Conservation (phyloP, 1,139 yeast species). For the Pichia sp. region DNA sequence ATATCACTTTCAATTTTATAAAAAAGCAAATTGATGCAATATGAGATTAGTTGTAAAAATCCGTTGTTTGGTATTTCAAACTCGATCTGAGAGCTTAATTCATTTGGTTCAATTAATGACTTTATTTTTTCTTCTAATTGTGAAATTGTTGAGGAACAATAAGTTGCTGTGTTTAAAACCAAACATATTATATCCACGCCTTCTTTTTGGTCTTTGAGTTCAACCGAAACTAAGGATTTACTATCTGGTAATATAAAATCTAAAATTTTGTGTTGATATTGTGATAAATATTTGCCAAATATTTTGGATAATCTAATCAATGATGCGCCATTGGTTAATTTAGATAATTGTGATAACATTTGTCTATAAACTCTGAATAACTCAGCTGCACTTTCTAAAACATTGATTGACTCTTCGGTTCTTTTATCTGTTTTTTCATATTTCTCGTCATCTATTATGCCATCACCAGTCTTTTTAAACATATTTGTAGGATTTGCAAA, state of each 20-base stretch:
- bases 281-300: slow-evolving; percentile 60
- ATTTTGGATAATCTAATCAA: slow-evolving; percentile 56
- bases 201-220: slow-evolving; percentile 35
- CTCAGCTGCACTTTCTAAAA: slow-evolving; percentile 66
- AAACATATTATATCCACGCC: slow-evolving; percentile 63
- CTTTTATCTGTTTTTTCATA: slow-evolving; percentile 16
- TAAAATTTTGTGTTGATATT: slow-evolving; percentile 58
- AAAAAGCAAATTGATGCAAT: slow-evolving; percentile 51
- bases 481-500: slow-evolving; percentile 46
- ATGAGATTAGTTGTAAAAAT: slow-evolving; percentile 53
- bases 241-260: slow-evolving; percentile 50
- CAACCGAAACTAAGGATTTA: slow-evolving; percentile 32
- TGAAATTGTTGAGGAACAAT: slow-evolving; percentile 67
- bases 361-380: slow-evolving; percentile 71
- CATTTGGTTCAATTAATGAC: slow-evolving; percentile 36
- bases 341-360: slow-evolving; percentile 66
- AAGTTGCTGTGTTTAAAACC: slow-evolving; percentile 83
- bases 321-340: slow-evolving; percentile 64
- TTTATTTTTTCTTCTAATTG: slow-evolving; percentile 67
- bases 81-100: slow-evolving; percentile 33
- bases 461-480: slow-evolving; percentile 35
- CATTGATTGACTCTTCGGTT: slow-evolving; percentile 27
- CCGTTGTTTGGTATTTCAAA: slow-evolving; percentile 53
- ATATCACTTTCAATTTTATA: slow-evolving; percentile 55
- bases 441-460: slow-evolving; percentile 24